Evolutionary conservation across 2,329 filamentous ascomycete genomes (phyloP).

Genomic region (Pseudocercospora eumusae): DNA sequence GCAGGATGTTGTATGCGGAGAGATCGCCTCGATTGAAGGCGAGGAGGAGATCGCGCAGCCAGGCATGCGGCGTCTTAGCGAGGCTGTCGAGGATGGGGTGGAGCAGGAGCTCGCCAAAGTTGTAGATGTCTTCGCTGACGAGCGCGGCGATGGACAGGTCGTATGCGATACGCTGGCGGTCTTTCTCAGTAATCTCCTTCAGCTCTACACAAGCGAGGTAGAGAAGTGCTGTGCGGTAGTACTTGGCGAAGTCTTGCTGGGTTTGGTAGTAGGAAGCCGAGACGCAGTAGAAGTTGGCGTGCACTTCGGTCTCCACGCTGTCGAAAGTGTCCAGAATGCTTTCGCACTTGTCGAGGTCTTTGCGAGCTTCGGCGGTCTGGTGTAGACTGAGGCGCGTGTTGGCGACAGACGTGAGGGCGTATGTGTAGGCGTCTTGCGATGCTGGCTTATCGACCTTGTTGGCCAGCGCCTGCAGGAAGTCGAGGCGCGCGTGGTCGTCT

Average conservation of each 20-base stretch:
- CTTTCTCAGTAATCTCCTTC: conserved; percentile 67
- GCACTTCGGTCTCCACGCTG: conserved; percentile 90
- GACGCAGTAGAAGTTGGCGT: conserved; percentile 93
- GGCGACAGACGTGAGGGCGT: conserved; percentile 86
- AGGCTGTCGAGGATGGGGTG: conserved; percentile 93
- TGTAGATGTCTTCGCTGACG: conserved; percentile 95
- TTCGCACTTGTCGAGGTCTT: conserved; percentile 84
- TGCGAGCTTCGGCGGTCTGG: conserved; percentile 78
- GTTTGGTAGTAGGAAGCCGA: conserved; percentile 91
- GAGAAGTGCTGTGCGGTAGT: conserved; percentile 95
- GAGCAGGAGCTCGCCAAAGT: conserved; percentile 97
- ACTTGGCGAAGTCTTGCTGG: conserved; percentile 89
- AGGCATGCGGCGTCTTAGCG: conserved; percentile 70
- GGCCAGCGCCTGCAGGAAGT: conserved; percentile 79
- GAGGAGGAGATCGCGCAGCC: conserved; percentile 94
- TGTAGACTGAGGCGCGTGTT: conserved; percentile 79
- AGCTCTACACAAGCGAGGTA: conserved; percentile 96
- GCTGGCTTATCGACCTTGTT: conserved; percentile 88
- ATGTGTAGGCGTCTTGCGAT: conserved; percentile 94
- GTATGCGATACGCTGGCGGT: conserved; percentile 82
- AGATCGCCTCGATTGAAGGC: conserved; percentile 97
- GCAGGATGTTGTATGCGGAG: conserved; percentile 78
- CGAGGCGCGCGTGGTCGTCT: conserved; percentile 85
- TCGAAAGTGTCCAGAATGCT: conserved; percentile 88
- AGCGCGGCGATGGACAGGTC: conserved; percentile 90